Evolutionary conservation across 768 basidiomycete species (phyloP).

Genomic region (Baorangia bicolor): DNA sequence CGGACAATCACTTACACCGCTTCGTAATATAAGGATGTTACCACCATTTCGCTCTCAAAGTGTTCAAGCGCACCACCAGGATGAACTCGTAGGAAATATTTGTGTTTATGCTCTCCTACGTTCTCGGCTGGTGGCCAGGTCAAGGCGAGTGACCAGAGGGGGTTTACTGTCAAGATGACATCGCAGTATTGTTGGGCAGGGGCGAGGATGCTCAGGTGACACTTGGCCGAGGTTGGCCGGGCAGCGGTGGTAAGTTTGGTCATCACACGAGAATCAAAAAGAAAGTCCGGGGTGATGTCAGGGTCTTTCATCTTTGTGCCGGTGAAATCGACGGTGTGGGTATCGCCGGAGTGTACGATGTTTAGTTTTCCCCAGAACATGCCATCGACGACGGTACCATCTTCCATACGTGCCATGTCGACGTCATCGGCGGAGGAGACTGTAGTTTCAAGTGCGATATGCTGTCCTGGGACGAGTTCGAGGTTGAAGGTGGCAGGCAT

Average conservation of each 20-base stretch:
- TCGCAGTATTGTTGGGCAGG: constrained; percentile 80
- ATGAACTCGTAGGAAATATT: constrained; percentile 80
- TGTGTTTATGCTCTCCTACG: constrained; percentile 67
- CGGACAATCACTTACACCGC: constrained; percentile 56
- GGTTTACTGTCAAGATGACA: constrained; percentile 66
- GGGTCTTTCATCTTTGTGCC: constrained; percentile 71
- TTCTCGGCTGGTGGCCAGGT: constrained; percentile 80
- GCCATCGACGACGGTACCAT: constrained; percentile 82
- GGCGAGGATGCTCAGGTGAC: constrained; percentile 70
- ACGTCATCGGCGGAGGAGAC: constrained; percentile 77
- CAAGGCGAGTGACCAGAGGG: constrained; percentile 70
- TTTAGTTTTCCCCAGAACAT: constrained; percentile 87
- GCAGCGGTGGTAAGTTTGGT: constrained; percentile 72
- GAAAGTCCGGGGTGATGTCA: constrained; percentile 63
- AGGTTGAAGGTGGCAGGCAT: constrained; percentile 87
- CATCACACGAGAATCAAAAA: constrained; percentile 77
- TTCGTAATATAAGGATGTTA: constrained; percentile 84
- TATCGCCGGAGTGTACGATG: constrained; percentile 76
- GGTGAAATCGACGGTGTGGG: constrained; percentile 77
- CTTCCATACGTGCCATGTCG: constrained; percentile 91
- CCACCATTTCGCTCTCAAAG: constrained; percentile 77
- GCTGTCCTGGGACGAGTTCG: constrained; percentile 76
- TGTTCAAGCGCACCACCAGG: constrained; percentile 87
- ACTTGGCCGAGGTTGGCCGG: constrained; percentile 74
- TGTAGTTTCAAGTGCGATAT: constrained; percentile 76